A percentile compares a stretch with the other conserved stretches of the same genome.
phyloP scores from a whole-genome alignment of 371 early-diverging fungal genomes.

The Mortierella sp. region DNA sequence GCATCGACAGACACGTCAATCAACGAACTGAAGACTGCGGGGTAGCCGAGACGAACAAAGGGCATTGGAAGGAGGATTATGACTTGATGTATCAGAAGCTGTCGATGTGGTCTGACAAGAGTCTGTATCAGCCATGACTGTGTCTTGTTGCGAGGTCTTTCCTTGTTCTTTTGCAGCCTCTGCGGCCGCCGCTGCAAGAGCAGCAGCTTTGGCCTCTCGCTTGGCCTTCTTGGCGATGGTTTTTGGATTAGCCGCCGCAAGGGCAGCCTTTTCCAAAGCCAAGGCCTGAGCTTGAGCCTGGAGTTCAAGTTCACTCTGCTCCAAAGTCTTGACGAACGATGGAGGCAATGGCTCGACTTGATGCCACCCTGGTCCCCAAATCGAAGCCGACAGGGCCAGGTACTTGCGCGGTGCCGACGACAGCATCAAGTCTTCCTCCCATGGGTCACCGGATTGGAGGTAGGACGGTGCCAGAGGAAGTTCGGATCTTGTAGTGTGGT shows the following conservation, averaged over 20 bases:
- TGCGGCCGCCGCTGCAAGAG: conserved; percentile 28
- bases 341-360: conserved; percentile 47
- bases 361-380: conserved; percentile 54
- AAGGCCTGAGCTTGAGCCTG: conserved; percentile 25
- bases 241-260: conserved; percentile 20
- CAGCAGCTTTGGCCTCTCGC: conserved; percentile 29
- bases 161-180: not conserved
- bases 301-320: conserved; percentile 29
- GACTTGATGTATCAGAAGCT: not conserved
- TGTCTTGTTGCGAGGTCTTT: not conserved
- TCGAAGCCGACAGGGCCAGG: conserved; percentile 33
- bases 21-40: conserved; percentile 50
- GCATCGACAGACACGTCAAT: not conserved
- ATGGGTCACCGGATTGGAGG: not conserved
- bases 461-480: conserved; percentile 3
- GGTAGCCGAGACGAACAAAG: conserved; percentile 33
- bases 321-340: conserved; percentile 37
- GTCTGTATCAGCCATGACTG: not conserved
- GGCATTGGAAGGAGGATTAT: not conserved
- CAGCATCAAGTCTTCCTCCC: not conserved
- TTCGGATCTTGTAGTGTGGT: conserved; percentile 1
- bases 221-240: conserved; percentile 38
- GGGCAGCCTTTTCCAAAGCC: conserved; percentile 31
- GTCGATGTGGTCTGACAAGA: not conserved
- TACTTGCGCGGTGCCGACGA: conserved; percentile 20